Base-by-base conservation (phyloP, 2,329 filamentous ascomycete genomes). In the Phoma sp. region DNA sequence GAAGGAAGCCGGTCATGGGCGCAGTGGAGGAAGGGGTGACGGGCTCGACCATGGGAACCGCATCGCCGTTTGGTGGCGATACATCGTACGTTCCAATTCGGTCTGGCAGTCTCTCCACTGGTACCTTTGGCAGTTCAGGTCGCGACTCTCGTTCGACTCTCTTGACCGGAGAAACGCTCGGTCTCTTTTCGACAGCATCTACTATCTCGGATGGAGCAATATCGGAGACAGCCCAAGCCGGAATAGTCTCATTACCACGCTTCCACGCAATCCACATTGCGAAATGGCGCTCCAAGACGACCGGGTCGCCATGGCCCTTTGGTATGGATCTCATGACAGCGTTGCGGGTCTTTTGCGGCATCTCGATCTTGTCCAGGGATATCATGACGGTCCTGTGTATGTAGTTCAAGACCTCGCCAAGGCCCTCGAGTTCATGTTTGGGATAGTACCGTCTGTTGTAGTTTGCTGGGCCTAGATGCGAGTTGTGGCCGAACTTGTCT, bases 211-310 rank as follows among this genome's bases (percentile, higher is more conserved):
- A 80, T 39, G 85, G 77, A 15, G 81, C 77, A 40, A 80, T 80
- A 61, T 86, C 84, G 2, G 83, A 83, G 51, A 83, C 79, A 36
- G 85, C 85, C 86, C 86, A 89, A 39, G 81, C 77, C 27, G 85
- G 84, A 43, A 86, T 83, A 52, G 76, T 76, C 60, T 87, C 85
- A 65, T 88, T 87, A 10, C 86, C 86, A 50, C 84, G 82, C 69
- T 89, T 88, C 86, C 86, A 88, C 3, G 86, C 84, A 53, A 84
- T 81, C 86, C 86, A 89, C 52, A 87, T 77, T 5, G 85, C 86
- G 61, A 89, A 88, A 15, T 75, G 81, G 62, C 82, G 81, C 51
- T 85, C 82, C 31, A 84, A 73, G 27, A 84, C 81, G n/a, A 88
- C 71, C 4, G 86, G 85, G 51, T 89, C 85, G 32, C 83, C 83